Percentiles rank a stretch among this genome's conserved stretches.
Conservation (phyloP, 73 alveolate species). For the Blepharisma stoltei region DNA sequence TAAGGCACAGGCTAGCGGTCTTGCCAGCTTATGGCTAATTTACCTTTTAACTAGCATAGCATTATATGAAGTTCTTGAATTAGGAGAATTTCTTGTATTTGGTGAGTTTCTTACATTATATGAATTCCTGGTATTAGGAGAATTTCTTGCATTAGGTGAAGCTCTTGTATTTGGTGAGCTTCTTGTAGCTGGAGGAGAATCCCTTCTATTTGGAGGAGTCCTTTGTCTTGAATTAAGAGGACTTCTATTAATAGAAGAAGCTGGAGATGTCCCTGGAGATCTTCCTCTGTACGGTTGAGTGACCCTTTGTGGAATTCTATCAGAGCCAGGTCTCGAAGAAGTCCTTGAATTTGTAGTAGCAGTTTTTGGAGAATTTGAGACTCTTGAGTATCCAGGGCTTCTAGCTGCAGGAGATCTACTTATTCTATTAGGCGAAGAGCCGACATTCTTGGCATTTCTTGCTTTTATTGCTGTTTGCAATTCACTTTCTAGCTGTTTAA, state of each 20-base stretch:
- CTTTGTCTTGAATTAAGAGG: neutral
- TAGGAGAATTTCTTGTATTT: too few relatives aligned
- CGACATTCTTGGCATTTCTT: neutral
- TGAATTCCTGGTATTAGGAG: neutral
- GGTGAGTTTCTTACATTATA: too few relatives aligned
- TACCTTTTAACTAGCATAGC: too few relatives aligned
- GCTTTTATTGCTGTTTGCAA: constrained; percentile 6
- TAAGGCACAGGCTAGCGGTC: too few relatives aligned
- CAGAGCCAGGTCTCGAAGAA: constrained; percentile 18
- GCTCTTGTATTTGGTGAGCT: constrained; percentile 1
- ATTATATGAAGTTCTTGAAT: too few relatives aligned
- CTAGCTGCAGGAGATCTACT: constrained; percentile 18
- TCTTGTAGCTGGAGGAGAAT: constrained; percentile 26
- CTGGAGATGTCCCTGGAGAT: constrained; percentile 21
- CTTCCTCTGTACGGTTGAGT: neutral
- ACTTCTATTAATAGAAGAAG: neutral
- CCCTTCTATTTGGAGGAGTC: constrained; percentile 20
- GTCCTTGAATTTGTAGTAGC: neutral
- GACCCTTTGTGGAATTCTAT: neutral
- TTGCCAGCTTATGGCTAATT: too few relatives aligned
- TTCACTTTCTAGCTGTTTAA: constrained; percentile 17
- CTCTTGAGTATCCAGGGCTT: neutral
- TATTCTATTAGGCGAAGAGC: neutral
- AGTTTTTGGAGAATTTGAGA: neutral
- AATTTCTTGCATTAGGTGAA: constrained; percentile 24